Evolutionary conservation across 345 rosid genomes (phyloP).

Genomic region (Hibiscus tridactylites): DNA sequence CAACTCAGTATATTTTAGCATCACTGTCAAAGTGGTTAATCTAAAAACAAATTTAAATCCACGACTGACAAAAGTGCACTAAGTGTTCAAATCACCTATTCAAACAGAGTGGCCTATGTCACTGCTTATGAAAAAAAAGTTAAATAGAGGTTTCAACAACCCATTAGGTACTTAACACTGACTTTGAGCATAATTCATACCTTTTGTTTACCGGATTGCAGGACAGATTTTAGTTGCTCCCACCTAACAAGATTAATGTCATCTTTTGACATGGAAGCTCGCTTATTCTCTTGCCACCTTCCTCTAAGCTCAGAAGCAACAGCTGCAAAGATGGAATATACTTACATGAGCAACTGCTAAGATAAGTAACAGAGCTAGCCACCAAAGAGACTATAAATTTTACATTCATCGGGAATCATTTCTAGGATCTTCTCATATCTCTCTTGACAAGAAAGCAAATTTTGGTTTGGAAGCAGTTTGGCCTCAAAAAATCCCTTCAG

Average conservation of each 20-base stretch:
- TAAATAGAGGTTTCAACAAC: neutral
- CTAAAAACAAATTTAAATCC: conserved; percentile 38
- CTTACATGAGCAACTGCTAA: conserved; percentile 14
- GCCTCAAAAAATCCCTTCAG: conserved; percentile 67
- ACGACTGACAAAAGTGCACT: neutral
- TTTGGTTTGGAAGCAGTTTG: conserved; percentile 56
- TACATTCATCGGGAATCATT: conserved; percentile 75
- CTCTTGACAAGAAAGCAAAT: conserved; percentile 57
- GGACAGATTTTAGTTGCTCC: too few species aligned
- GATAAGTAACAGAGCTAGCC: neutral
- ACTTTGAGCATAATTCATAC: neutral
- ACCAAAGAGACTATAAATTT: neutral
- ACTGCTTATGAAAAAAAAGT: neutral
- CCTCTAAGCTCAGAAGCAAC: conserved; percentile 72
- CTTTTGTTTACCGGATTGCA: too few species aligned
- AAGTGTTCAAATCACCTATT: neutral
- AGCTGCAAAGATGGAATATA: conserved; percentile 29
- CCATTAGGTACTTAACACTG: neutral
- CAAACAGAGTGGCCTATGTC: neutral
- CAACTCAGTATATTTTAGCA: too few species aligned
- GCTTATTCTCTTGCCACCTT: conserved; percentile 64
- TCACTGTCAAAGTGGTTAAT: neutral
- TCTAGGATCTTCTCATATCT: conserved; percentile 77
- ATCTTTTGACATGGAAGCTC: conserved; percentile 50
- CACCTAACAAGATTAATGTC: conserved; percentile 33